Base-by-base conservation (phyloP, 2,329 filamentous ascomycete species). In the Colletotrichum sp. region DNA sequence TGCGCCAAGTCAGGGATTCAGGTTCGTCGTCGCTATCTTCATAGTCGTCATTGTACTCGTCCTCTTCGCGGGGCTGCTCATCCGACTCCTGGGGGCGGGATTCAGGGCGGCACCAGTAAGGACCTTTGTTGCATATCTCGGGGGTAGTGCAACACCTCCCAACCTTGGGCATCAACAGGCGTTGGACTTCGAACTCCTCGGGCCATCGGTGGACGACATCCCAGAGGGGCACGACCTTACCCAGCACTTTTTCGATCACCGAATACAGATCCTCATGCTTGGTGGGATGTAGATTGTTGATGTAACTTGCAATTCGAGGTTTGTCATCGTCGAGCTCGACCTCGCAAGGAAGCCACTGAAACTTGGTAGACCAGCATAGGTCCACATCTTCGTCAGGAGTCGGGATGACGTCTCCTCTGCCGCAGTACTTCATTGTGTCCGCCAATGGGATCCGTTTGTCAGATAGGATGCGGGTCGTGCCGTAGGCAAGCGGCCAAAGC, bases 401-500 rank as follows among this genome's bases (percentile, higher is more conserved):
- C 7, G 84, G 79, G 18, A 84, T 74, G 18, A 80, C 67, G 8
- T 81, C 77, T 12, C 86, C 86, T 60, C 79, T 77, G 13, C 85
- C 82, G 60, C 83, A 85, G 60, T 81, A 71, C 1, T 81, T 76
- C 5, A 89, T 80, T 12, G 84, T 84, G 59, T 84, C 79, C 6
- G 80, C 71, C 2, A 91, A 78, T 5, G 86, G 84, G 57, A 86
- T 81, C 3, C 78, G 77, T 49, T 76, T 79, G 55, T 83, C 70
- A 1, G 78, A 62, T 1, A 85, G 60, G 18, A 84, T 79, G 5
- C 85, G 84, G 3, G 87, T 87, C 16, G 82, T 82, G 0, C 89
- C 90, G 78, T 91, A 92, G 2, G 91, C 80, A 0, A 94, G 81
- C 0, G 92, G 92, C 78, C 88, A 94, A 8, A 94, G 84, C 0